Conservation (phyloP, 2,329 filamentous ascomycete genomes). For the Pseudocercospora macadamiae region DNA sequence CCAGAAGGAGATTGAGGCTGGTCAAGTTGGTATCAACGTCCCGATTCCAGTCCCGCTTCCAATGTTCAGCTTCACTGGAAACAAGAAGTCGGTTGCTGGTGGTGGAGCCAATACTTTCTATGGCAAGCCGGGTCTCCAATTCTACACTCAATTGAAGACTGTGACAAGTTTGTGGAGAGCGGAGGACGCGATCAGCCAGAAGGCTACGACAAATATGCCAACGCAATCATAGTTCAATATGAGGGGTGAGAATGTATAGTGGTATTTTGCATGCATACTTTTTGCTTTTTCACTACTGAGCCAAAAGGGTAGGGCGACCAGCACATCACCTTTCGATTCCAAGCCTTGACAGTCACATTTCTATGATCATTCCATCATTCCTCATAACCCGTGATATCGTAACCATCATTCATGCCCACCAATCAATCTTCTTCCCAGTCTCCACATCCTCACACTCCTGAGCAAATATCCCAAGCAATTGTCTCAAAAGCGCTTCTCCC, state of each 20-base stretch:
- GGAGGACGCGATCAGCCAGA: constrained; percentile 80
- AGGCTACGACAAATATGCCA: constrained; percentile 89
- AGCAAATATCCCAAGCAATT: background rate
- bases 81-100: constrained; percentile 87
- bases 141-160: constrained; percentile 98
- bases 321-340: background rate
- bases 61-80: constrained; percentile 56
- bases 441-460: background rate
- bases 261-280: background rate
- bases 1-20: constrained; percentile 79
- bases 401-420: background rate
- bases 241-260: background rate
- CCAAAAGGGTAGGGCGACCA: background rate
- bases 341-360: background rate
- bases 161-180: constrained; percentile 90
- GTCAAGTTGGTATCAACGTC: constrained; percentile 85
- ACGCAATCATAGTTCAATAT: constrained; percentile 60
- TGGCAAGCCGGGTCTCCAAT: constrained; percentile 86
- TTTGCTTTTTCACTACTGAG: background rate
- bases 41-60: constrained; percentile 66
- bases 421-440: background rate
- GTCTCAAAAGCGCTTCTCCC: background rate
- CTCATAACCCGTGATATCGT: background rate
- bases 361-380: background rate
- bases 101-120: constrained; percentile 95